These are phyloP conservation scores for Nidula microcarpa DNA, from an alignment of 768 basidiomycete genomes.

Conservation along the genomic window DNA sequence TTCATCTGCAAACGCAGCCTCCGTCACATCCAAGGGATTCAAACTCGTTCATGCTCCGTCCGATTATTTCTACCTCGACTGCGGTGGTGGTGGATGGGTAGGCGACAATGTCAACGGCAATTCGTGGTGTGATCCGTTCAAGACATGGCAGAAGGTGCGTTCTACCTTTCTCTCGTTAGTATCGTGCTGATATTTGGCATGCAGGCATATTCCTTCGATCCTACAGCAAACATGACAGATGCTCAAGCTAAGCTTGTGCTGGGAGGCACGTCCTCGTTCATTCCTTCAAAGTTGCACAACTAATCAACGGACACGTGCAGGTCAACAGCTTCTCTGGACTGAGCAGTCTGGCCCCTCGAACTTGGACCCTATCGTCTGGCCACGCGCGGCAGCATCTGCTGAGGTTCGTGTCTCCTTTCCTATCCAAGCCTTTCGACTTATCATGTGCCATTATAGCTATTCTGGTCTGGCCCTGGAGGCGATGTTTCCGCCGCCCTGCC, in stretches of 20 bases:
- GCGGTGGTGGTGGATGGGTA: conserved; percentile 71
- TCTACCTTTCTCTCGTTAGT: not conserved
- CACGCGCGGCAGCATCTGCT: conserved; percentile 66
- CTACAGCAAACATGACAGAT: conserved; percentile 51
- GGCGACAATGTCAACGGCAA: conserved; percentile 45
- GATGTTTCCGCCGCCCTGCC: too few relatives aligned
- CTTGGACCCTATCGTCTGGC: conserved; percentile 69
- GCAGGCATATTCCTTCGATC: conserved; percentile 73
- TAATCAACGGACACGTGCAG: conserved; percentile 20
- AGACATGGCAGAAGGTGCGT: conserved; percentile 70
- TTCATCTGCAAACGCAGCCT: conserved; percentile 51
- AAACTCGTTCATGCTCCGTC: conserved; percentile 65
- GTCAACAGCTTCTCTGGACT: conserved; percentile 69
- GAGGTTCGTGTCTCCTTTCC: conserved; percentile 37
- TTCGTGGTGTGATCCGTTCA: conserved; percentile 79
- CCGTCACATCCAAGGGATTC: conserved; percentile 57
- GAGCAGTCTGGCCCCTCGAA: conserved; percentile 69
- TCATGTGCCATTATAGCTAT: too few relatives aligned
- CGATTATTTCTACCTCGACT: conserved; percentile 81
- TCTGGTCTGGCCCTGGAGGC: too few relatives aligned
- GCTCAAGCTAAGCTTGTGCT: conserved; percentile 54
- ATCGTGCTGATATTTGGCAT: not conserved
- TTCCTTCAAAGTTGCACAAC: not conserved
- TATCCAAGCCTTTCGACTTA: too few relatives aligned
- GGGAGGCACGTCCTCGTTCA: conserved; percentile 44